phyloP scores from a whole-genome alignment of 1,284 basidiomycete genomes.

The Rhodotorula sp. region DNA sequence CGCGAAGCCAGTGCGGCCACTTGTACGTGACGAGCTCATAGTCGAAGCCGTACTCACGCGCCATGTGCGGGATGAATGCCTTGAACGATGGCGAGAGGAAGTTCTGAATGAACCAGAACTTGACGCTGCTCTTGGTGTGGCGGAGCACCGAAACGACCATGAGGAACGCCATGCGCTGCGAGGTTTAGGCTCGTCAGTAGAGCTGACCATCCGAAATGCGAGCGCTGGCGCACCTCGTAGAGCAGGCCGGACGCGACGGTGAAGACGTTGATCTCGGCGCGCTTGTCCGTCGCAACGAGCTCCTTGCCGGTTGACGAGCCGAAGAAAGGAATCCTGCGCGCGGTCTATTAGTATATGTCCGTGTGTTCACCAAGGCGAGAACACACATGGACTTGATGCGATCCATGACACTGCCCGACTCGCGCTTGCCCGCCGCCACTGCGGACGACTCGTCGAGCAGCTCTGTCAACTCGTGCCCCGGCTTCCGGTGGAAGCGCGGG shows the following conservation, averaged over 20 bases:
- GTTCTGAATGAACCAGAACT: conserved; percentile 99
- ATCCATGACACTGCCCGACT: conserved; percentile 9
- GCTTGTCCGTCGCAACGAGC: conserved; percentile 47
- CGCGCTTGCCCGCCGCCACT: background rate
- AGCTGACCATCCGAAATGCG: conserved; percentile 6
- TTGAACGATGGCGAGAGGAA: conserved; percentile 97
- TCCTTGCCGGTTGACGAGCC: background rate
- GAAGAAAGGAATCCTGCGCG: conserved; percentile 40
- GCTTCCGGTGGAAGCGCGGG: conserved; percentile 69
- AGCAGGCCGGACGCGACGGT: conserved; percentile 94
- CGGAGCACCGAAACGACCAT: conserved; percentile 95
- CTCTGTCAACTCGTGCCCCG: conserved; percentile 78
- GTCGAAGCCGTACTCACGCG: conserved; percentile 78
- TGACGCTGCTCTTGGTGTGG: conserved; percentile 89
- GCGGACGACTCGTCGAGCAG: conserved; percentile 63
- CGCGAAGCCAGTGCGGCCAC: conserved; percentile 97
- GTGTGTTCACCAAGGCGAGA: background rate
- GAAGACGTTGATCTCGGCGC: conserved; percentile 96
- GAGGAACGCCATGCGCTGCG: conserved; percentile 90
- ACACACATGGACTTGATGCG: conserved; percentile 39
- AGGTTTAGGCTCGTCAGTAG: background rate
- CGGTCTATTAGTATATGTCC: too few relatives aligned
- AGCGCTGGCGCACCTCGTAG: conserved; percentile 70
- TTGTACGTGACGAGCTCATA: conserved; percentile 98
- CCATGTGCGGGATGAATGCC: conserved; percentile 48